These are phyloP conservation scores for Rhynchosporium graminicola DNA, from an alignment of 2,329 filamentous ascomycete species.

Conservation along the genomic window DNA sequence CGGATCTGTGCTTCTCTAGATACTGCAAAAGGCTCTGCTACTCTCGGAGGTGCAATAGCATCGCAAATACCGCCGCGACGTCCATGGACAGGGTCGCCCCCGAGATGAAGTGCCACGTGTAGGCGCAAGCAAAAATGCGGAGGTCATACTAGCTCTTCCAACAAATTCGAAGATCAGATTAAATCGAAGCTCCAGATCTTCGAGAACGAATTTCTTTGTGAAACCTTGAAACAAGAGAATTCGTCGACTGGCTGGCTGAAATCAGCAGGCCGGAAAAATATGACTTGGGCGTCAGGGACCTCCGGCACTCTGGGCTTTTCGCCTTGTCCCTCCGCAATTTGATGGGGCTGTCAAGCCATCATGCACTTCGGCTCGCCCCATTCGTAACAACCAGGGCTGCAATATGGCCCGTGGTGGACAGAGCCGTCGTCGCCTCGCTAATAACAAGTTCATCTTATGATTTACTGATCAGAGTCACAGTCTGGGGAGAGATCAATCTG, in stretches of 20 bases:
- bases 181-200: slow-evolving; percentile 28
- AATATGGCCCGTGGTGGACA: slow-evolving; percentile 26
- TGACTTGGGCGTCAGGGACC: slow-evolving; percentile 1
- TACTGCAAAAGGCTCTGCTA: slow-evolving; percentile 9
- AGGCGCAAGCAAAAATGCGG: slow-evolving; percentile 31
- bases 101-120: slow-evolving; percentile 28
- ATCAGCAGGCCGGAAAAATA: slow-evolving; percentile 5
- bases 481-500: slow-evolving; percentile 32
- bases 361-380: slow-evolving; percentile 17
- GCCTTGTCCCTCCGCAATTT: slow-evolving; percentile 32
- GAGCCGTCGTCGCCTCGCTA: slow-evolving; percentile 20
- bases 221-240: slow-evolving; percentile 27
- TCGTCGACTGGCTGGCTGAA: slow-evolving; percentile 25
- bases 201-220: slow-evolving; percentile 27
- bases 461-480: slow-evolving; percentile 26
- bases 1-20: slow-evolving; percentile 14
- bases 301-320: slow-evolving; percentile 30
- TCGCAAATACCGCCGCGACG: slow-evolving; percentile 2
- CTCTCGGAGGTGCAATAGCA: slow-evolving; percentile 11
- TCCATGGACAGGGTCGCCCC: neutral
- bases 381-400: slow-evolving; percentile 16
- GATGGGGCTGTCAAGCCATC: slow-evolving; percentile 18
- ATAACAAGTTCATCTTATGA: slow-evolving; percentile 27
- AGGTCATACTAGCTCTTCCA: slow-evolving; percentile 25
- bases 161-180: slow-evolving; percentile 33